Percentiles rank a stretch among this genome's conserved stretches.
Evolutionary conservation across 768 basidiomycete genomes (phyloP).

Genomic region (Dentipellis fragilis): DNA sequence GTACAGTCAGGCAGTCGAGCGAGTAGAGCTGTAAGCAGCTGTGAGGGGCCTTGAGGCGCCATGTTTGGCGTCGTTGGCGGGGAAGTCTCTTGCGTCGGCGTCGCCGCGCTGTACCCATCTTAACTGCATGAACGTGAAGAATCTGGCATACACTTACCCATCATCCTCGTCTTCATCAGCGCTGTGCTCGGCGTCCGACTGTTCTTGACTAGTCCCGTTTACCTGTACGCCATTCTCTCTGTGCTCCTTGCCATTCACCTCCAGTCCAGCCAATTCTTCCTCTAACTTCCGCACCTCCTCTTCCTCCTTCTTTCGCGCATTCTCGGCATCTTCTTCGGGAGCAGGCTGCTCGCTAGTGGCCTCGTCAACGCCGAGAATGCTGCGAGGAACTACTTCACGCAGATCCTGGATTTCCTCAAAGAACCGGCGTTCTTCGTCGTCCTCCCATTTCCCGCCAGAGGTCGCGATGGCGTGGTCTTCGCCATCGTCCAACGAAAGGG

Average conservation of each 20-base stretch:
- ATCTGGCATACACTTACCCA: conserved; percentile 27
- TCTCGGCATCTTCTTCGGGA: conserved; percentile 37
- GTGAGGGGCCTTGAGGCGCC: conserved; percentile 84
- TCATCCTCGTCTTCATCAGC: conserved; percentile 27
- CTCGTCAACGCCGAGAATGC: conserved; percentile 63
- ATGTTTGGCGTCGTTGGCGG: conserved; percentile 54
- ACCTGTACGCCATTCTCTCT: conserved; percentile 8
- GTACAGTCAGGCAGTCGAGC: conserved; percentile 91
- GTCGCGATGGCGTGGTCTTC: conserved; percentile 38
- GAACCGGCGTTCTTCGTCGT: conserved; percentile 91
- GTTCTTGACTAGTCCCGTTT: conserved; percentile 11
- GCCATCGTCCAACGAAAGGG: conserved; percentile 37
- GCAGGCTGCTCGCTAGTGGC: conserved; percentile 24
- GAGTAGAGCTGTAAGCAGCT: conserved; percentile 83
- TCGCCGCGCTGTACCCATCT: conserved; percentile 26
- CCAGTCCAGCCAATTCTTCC: conserved; percentile 63
- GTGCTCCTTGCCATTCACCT: conserved; percentile 20
- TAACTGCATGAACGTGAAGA: background rate
- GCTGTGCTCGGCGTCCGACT: no score
- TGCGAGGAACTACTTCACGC: conserved; percentile 84
- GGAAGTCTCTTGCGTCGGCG: conserved; percentile 47
- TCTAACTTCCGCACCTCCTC: conserved; percentile 70
- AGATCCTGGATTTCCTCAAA: conserved; percentile 90
- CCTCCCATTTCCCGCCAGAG: conserved; percentile 89
- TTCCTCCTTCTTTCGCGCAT: conserved; percentile 46